These are phyloP conservation scores for Mortierella sp. DNA, from an alignment of 371 early-diverging fungal genomes.

Conservation along the genomic window DNA sequence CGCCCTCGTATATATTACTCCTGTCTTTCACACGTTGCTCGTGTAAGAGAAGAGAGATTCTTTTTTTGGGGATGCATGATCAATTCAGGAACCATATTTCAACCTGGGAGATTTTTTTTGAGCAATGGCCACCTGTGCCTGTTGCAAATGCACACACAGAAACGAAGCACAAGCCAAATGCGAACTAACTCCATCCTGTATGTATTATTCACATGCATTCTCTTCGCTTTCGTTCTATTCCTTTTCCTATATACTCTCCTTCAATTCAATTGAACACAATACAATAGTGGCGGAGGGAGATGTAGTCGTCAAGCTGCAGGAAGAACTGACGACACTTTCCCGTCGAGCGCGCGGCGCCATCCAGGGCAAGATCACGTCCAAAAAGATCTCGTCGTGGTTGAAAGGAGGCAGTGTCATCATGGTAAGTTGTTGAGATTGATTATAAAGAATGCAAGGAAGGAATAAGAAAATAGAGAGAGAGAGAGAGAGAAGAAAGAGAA, in stretches of 20 bases:
- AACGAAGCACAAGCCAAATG: not conserved
- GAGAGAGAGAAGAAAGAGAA: not conserved
- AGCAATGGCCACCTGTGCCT: not conserved
- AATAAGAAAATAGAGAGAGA: not conserved
- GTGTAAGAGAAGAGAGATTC: not conserved
- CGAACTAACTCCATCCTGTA: not conserved
- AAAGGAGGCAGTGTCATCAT: constrained; percentile 33
- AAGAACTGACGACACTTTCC: constrained; percentile 34
- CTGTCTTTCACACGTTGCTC: not conserved
- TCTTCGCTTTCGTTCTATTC: not conserved
- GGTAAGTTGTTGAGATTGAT: constrained; percentile 15
- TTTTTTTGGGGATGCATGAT: not conserved
- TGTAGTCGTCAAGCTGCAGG: constrained; percentile 38
- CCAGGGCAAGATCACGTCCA: constrained; percentile 56
- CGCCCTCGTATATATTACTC: not conserved
- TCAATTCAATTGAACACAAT: not conserved
- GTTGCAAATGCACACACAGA: not conserved
- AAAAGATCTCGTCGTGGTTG: constrained; percentile 55
- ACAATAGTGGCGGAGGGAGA: constrained; percentile 53
- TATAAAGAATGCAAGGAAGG: not conserved
- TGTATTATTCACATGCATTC: constrained; percentile 1
- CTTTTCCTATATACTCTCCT: not conserved
- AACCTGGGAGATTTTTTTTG: not conserved
- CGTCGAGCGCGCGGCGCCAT: constrained; percentile 44
- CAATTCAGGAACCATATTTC: not conserved